Evolutionary conservation across 2,329 filamentous ascomycete genomes (phyloP).

Genomic region (Paecilomyces variotii): DNA sequence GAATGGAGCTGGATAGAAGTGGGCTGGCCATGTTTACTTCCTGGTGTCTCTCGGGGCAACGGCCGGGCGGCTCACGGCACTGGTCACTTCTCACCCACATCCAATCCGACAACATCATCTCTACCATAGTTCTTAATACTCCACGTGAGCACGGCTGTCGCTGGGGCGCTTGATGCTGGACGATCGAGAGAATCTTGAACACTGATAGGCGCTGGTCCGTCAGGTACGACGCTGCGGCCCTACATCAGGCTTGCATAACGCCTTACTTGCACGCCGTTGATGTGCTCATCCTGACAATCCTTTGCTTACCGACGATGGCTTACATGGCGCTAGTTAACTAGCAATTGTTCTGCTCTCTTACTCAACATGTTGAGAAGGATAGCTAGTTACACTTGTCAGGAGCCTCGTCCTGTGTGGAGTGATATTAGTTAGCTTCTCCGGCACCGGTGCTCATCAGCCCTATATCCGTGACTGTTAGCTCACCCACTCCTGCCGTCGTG

Average conservation of each 20-base stretch:
- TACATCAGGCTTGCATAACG: neutral
- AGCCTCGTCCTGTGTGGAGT: neutral
- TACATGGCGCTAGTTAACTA: neutral
- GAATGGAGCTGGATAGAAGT: neutral
- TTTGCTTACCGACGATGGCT: neutral
- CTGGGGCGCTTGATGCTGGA: neutral
- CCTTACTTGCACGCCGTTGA: neutral
- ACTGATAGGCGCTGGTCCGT: neutral
- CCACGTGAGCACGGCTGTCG: neutral
- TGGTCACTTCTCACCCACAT: neutral
- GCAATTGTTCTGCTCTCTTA: neutral
- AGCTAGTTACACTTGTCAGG: neutral
- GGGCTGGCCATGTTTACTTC: slow-evolving; percentile 16
- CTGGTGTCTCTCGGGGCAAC: slow-evolving; percentile 23
- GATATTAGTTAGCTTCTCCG: no score
- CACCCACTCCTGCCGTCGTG: no score
- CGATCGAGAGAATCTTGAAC: neutral
- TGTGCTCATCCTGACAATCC: neutral
- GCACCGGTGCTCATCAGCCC: no score
- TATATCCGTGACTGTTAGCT: no score
- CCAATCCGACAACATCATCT: neutral
- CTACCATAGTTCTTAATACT: neutral
- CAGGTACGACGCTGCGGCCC: neutral
- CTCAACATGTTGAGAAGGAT: neutral
- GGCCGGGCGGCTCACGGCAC: neutral